Conservation (phyloP, 2,329 filamentous ascomycete species). For the Bipolaris oryzae region DNA sequence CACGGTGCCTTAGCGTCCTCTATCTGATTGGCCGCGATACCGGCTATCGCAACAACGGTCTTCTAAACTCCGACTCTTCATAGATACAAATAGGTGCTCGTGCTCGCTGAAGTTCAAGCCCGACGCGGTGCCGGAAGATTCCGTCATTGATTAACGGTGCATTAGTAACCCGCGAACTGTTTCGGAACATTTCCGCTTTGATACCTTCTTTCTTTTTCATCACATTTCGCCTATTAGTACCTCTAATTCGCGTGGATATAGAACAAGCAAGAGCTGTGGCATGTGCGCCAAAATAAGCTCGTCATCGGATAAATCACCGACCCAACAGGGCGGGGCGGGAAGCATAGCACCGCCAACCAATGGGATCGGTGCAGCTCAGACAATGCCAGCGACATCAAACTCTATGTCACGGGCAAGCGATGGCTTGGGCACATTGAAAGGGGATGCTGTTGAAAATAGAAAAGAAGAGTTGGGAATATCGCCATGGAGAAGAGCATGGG, state of each 20-base stretch:
- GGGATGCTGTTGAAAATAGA: background rate
- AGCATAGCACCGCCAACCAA: background rate
- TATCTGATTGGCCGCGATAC: conserved; percentile 22
- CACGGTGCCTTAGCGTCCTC: background rate
- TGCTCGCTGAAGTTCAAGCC: background rate
- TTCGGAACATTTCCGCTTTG: background rate
- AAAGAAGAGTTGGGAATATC: conserved; percentile 7
- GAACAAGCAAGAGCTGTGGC: background rate
- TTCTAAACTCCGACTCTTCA: conserved; percentile 19
- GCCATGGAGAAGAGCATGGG: conserved; percentile 30
- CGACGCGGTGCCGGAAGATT: background rate
- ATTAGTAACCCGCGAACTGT: background rate
- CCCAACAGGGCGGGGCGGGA: background rate
- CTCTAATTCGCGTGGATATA: conserved; percentile 1
- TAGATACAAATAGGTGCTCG: background rate
- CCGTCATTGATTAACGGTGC: conserved; percentile 19
- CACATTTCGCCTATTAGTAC: background rate
- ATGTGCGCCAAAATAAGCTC: conserved; percentile 1
- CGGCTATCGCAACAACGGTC: conserved; percentile 16
- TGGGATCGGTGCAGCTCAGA: background rate
- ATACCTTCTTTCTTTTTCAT: background rate
- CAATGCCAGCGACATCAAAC: background rate
- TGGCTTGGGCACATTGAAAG: background rate
- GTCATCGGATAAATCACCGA: background rate
- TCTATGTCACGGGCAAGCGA: background rate